Conservation (phyloP, 768 basidiomycete genomes). For the Leucogyrophana mollusca region DNA sequence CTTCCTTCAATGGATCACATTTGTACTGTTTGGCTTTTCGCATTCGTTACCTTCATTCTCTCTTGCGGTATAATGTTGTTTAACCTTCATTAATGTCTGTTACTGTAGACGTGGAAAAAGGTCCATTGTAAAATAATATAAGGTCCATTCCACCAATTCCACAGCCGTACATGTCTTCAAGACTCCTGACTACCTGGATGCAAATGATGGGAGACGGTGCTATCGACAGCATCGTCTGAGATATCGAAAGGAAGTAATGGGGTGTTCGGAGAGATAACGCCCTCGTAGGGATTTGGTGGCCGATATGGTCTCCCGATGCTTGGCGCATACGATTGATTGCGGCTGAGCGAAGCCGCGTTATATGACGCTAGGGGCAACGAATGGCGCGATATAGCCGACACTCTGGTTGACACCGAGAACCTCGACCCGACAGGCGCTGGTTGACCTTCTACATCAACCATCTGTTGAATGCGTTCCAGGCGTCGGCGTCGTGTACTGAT, state of each 20-base stretch:
- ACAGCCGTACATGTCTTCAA: not conserved
- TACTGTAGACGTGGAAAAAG: constrained; percentile 19
- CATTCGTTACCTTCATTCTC: constrained; percentile 15
- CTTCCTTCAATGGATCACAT: constrained; percentile 22
- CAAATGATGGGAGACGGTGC: not conserved
- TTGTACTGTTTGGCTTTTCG: constrained; percentile 28
- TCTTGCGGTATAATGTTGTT: constrained; percentile 29
- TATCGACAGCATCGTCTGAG: not conserved
- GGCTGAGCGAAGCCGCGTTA: not conserved
- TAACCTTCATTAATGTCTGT: constrained; percentile 28
- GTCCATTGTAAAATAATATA: not conserved
- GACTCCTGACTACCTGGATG: not conserved
- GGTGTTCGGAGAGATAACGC: constrained; percentile 1
- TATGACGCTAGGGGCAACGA: constrained; percentile 1
- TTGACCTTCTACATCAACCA: not conserved
- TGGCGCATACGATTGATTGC: not conserved
- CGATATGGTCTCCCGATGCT: not conserved
- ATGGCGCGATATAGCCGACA: not conserved
- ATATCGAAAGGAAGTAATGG: constrained; percentile 1
- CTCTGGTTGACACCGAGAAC: constrained; percentile 5
- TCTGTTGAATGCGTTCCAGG: not conserved
- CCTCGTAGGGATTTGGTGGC: constrained; percentile 9
- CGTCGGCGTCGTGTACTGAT: constrained; percentile 10
- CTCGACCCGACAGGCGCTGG: not conserved
- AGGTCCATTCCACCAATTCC: not conserved